Evolutionary conservation across 108 stramenopile genomes (phyloP).

Genomic region (Craspedostauros australis): DNA sequence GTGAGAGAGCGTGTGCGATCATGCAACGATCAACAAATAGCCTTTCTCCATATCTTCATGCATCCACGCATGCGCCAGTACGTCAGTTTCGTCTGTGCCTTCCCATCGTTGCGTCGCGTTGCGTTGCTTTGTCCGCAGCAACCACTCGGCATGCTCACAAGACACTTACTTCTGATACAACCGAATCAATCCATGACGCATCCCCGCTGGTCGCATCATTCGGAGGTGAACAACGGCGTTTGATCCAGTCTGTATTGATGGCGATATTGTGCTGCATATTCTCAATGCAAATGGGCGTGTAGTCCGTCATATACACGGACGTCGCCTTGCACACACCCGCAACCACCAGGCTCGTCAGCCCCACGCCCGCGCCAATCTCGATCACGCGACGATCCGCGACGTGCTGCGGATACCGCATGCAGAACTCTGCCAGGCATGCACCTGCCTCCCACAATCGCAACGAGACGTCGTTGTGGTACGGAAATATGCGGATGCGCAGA

Average conservation of each 20-base stretch:
- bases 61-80: no score
- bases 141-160: no score
- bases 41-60: no score
- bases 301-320: slow-evolving; percentile 63
- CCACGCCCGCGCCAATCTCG: slow-evolving; percentile 69
- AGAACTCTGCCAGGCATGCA: slow-evolving; percentile 51
- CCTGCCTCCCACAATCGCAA: slow-evolving; percentile 75
- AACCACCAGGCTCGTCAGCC: slow-evolving; percentile 50
- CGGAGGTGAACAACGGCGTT: neutral
- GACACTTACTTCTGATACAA: neutral
- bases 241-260: slow-evolving; percentile 41
- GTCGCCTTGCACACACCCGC: slow-evolving; percentile 30
- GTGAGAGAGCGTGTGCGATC: no score
- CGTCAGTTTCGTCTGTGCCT: no score
- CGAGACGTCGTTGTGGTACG: slow-evolving; percentile 71
- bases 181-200: slow-evolving; percentile 4
- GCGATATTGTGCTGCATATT: slow-evolving; percentile 59
- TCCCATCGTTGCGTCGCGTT: no score
- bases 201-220: no score
- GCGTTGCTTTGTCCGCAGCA: no score
- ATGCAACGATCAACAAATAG: no score
- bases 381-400: slow-evolving; percentile 27
- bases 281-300: slow-evolving; percentile 37
- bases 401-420: slow-evolving; percentile 20
- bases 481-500: slow-evolving; percentile 44